phyloP scores from a whole-genome alignment of 2,329 filamentous ascomycete species.

The Aspergillus oerlinghausenensis region DNA sequence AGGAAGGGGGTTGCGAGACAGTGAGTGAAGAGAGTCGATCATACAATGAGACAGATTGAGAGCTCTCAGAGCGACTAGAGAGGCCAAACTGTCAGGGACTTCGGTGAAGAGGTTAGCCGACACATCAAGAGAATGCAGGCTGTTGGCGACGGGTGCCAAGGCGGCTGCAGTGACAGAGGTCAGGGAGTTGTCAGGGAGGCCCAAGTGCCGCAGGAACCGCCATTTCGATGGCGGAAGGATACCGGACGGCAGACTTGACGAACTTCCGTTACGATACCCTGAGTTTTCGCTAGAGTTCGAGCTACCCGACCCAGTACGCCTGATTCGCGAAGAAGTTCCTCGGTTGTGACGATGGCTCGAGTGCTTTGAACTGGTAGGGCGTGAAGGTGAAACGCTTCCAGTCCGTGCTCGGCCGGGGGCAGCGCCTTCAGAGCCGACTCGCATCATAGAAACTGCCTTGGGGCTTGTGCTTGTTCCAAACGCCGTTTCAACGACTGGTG shows the following conservation, averaged over 20 bases:
- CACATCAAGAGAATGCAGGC: conserved; percentile 84
- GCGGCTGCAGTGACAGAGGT: conserved; percentile 72
- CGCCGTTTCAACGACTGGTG: conserved; percentile 49
- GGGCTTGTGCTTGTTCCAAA: conserved; percentile 48
- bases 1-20: conserved; percentile 76
- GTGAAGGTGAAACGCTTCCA: conserved; percentile 75
- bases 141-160: conserved; percentile 77
- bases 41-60: conserved; percentile 95
- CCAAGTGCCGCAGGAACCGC: conserved; percentile 89
- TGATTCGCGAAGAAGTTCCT: conserved; percentile 66
- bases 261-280: conserved; percentile 58
- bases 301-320: conserved; percentile 84
- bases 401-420: conserved; percentile 41
- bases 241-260: conserved; percentile 69
- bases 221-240: conserved; percentile 82
- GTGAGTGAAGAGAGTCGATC: conserved; percentile 88
- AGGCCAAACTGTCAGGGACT: conserved; percentile 84
- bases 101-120: conserved; percentile 92
- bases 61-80: conserved; percentile 79
- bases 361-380: conserved; percentile 71
- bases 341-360: conserved; percentile 60
- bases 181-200: conserved; percentile 84
- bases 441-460: conserved; percentile 44
- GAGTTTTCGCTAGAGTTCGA: conserved; percentile 72
- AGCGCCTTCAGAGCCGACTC: conserved; percentile 53